Conservation (phyloP, 2,329 filamentous ascomycete species). For the Fusarium falciforme region DNA sequence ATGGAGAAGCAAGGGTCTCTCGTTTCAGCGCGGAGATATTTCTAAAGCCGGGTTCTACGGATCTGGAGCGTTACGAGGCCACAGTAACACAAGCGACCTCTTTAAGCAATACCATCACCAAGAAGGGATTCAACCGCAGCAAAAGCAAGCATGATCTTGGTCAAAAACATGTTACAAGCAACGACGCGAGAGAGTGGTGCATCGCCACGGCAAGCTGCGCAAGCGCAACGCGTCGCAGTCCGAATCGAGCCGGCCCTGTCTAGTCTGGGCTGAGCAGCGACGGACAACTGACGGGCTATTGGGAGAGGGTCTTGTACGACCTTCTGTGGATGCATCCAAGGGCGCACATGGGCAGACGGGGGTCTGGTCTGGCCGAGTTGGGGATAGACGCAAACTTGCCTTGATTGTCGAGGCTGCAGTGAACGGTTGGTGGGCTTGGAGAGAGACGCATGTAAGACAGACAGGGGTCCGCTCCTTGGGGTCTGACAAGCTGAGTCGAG, state of each 20-base stretch:
- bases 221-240: constrained; percentile 36
- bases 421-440: constrained; percentile 38
- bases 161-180: neutral
- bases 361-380: constrained; percentile 33
- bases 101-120: constrained; percentile 11
- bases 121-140: constrained; percentile 30
- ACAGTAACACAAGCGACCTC: constrained; percentile 21
- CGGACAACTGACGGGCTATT: constrained; percentile 23
- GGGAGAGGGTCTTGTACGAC: constrained; percentile 22
- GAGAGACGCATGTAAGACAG: constrained; percentile 30
- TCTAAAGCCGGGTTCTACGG: constrained; percentile 9
- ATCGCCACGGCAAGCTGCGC: constrained; percentile 36
- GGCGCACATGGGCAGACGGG: constrained; percentile 36
- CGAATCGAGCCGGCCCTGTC: constrained; percentile 21
- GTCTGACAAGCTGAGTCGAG: neutral
- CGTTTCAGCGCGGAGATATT: constrained; percentile 36
- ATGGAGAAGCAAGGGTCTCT: neutral
- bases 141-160: neutral
- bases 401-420: constrained; percentile 37
- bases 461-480: constrained; percentile 19
- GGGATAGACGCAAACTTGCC: constrained; percentile 39
- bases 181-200: constrained; percentile 6
- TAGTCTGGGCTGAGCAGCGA: constrained; percentile 30
- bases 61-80: constrained; percentile 27
- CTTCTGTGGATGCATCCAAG: constrained; percentile 31